A percentile compares a stretch with the other conserved stretches of the same genome.
Conservation (phyloP, 257 asterid species). For the Gentiana macrophylla region DNA sequence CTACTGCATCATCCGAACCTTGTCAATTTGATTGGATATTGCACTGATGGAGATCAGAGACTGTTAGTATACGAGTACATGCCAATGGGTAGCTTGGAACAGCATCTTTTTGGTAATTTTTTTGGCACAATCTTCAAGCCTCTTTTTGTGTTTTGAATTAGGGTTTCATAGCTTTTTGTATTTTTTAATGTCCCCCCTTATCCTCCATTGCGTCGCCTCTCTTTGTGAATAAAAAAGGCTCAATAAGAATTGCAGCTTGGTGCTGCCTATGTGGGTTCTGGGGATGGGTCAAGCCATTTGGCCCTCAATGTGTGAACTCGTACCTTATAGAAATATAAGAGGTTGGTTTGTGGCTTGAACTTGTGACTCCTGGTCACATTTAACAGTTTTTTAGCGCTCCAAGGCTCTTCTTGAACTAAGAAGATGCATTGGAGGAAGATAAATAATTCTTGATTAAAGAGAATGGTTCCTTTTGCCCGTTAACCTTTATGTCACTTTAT, state of each 20-base stretch:
- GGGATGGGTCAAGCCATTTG: too few species aligned
- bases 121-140: not conserved
- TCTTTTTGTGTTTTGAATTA: not conserved
- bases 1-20: constrained; percentile 78
- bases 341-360: too few species aligned
- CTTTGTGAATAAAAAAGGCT: not conserved
- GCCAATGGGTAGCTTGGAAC: constrained; percentile 87
- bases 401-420: too few species aligned
- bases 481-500: too few species aligned
- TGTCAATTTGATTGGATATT: constrained; percentile 75
- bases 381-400: too few species aligned
- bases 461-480: too few species aligned
- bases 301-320: too few species aligned
- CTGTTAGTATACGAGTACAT: constrained; percentile 77
- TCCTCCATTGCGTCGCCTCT: not conserved
- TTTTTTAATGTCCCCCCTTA: not conserved
- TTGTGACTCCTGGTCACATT: too few species aligned
- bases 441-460: too few species aligned
- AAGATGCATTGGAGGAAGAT: too few species aligned
- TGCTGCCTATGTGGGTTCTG: too few species aligned
- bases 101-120: constrained; percentile 77
- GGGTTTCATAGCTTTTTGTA: not conserved
- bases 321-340: too few species aligned
- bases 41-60: constrained; percentile 88
- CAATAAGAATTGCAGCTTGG: not conserved